phyloP scores from a whole-genome alignment of 2,329 filamentous ascomycete genomes.

The Zasmidium angulare region DNA sequence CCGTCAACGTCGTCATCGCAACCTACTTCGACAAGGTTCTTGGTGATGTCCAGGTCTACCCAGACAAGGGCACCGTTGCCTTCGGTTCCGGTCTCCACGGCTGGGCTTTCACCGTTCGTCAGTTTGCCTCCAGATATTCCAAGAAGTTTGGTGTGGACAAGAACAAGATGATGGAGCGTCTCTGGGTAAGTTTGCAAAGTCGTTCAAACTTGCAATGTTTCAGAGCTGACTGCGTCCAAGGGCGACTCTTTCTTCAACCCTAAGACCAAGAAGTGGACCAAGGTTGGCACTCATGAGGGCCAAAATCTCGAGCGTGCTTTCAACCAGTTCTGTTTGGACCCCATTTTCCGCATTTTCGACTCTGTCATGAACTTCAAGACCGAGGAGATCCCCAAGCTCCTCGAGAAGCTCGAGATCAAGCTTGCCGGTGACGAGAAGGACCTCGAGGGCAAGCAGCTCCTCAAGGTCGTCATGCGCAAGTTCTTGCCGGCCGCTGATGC shows the following conservation, averaged over 20 bases:
- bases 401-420: slow-evolving; percentile 95
- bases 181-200: slow-evolving; percentile 68
- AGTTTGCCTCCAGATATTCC: slow-evolving; percentile 93
- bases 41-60: slow-evolving; percentile 98
- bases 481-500: slow-evolving; percentile 98
- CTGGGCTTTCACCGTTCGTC: slow-evolving; percentile 98
- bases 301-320: slow-evolving; percentile 95
- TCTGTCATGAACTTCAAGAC: slow-evolving; percentile 99
- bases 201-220: background rate
- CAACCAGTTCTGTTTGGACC: slow-evolving; percentile 99
- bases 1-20: slow-evolving; percentile 99
- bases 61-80: slow-evolving; percentile 93
- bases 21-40: slow-evolving; percentile 97
- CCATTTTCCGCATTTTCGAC: slow-evolving; percentile 98
- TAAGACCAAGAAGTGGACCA: slow-evolving; percentile 99
- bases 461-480: slow-evolving; percentile 98
- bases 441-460: slow-evolving; percentile 93
- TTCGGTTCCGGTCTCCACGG: slow-evolving; percentile 99
- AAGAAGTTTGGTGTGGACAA: slow-evolving; percentile 99
- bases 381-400: slow-evolving; percentile 78
- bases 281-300: slow-evolving; percentile 76
- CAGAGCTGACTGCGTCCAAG: slow-evolving; percentile 32
- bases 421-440: slow-evolving; percentile 82
- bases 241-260: slow-evolving; percentile 99
- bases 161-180: slow-evolving; percentile 99